Base-by-base conservation (phyloP, 257 asterid genomes). In the Penstemon eatonii region DNA sequence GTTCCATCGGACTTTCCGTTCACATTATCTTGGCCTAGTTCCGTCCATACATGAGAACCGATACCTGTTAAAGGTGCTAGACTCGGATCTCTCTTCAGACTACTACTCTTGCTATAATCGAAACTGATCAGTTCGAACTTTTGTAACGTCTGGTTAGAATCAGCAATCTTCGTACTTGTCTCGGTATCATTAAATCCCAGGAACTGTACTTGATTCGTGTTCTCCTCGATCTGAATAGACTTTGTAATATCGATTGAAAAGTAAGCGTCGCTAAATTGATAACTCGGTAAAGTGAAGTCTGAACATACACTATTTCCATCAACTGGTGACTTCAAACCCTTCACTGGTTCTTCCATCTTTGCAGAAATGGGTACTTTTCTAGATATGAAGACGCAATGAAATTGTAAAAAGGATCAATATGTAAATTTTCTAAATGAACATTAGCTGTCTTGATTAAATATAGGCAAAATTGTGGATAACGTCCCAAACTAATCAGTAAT, bases 171-270 rank as follows among this genome's bases (percentile, higher is more conserved):
- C 25, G 11, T 10, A 25, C 7, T 4, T 37, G 7, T 58, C 13
- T 12, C 33, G 25, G 59, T 13, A 52, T 37, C 50, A 46, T 13
- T 63, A 53, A 46, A 58, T 62, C 68, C 18, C 25, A 61, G 15
- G 37, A 66, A 19, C 38, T 42, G 5, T 10, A 56, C 62, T 15
- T 39, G 37, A 51, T 56, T 45, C 10, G 8, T 60, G 44, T 43
- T 46, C 43, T 54, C 71, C 11, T 78, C 78, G 1, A 53, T 9
- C 44, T 42, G 65, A 42, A 72, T 70, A 60, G 85, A 71, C 18
- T 76, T 79, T 46, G 85, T 64, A 56, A 84, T 70, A 46, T 86
- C 91, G 6, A 86, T 83, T 0, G 93, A 88, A 58, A 86, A 86
- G 49, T 81, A 84, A 0, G 85, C 81, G 57, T 84, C 89, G 13